Evolutionary conservation across 768 basidiomycete species (phyloP).

Genomic region (Pulveroboletus ravenelii): DNA sequence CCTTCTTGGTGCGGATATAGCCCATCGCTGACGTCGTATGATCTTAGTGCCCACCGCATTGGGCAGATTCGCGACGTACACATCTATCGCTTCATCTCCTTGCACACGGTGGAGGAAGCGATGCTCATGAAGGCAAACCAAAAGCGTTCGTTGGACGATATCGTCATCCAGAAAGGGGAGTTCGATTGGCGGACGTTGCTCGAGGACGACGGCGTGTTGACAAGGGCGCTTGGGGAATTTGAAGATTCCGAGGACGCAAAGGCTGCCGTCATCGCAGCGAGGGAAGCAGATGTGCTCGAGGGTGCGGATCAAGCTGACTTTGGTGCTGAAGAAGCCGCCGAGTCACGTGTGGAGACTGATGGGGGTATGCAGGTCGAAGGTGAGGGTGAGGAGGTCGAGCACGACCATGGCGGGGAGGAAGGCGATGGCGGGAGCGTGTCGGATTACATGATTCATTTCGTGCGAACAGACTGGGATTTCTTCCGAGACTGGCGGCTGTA

Average conservation of each 20-base stretch:
- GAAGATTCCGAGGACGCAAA: constrained; percentile 86
- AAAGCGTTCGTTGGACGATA: constrained; percentile 83
- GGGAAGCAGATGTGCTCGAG: constrained; percentile 65
- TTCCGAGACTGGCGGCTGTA: constrained; percentile 71
- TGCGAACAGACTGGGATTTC: constrained; percentile 58
- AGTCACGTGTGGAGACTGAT: constrained; percentile 27
- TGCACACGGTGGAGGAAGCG: constrained; percentile 91
- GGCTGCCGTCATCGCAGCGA: constrained; percentile 73
- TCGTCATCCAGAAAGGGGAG: constrained; percentile 91
- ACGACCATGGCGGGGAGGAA: constrained; percentile 35
- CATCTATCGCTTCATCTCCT: constrained; percentile 90
- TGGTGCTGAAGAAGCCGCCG: constrained; percentile 40
- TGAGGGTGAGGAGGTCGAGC: constrained; percentile 37
- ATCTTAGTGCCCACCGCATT: constrained; percentile 86
- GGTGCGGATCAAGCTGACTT: constrained; percentile 83
- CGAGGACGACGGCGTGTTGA: constrained; percentile 55
- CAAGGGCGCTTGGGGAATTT: constrained; percentile 74
- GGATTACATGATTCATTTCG: constrained; percentile 79
- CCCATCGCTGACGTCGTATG: neutral
- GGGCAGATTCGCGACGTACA: constrained; percentile 96
- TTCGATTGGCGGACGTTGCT: constrained; percentile 92
- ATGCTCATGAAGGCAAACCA: constrained; percentile 98
- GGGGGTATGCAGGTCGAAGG: constrained; percentile 28
- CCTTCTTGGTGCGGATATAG: neutral
- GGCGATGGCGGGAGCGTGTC: constrained; percentile 69